Evolutionary conservation across 192 early-diverging fungal genomes (phyloP).

Genomic region (Entomortierella chlamydospora): DNA sequence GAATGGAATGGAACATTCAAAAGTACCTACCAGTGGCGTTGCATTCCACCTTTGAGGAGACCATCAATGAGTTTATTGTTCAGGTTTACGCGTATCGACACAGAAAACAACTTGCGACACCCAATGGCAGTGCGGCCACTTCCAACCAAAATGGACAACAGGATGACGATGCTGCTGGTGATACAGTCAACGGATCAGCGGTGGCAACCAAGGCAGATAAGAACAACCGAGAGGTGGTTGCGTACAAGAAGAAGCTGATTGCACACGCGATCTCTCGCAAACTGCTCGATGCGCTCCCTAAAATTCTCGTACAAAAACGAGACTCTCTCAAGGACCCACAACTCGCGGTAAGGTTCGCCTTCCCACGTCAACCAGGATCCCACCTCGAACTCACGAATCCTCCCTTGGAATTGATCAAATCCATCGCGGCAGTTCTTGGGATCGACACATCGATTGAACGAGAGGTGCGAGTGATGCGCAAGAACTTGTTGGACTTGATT

Average conservation of each 20-base stretch:
- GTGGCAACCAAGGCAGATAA: conserved; percentile 24
- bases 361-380: conserved; percentile 81
- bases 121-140: neutral
- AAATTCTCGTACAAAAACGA: conserved; percentile 60
- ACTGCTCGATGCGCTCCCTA: conserved; percentile 71
- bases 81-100: conserved; percentile 65
- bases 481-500: conserved; percentile 80
- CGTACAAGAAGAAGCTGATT: conserved; percentile 63
- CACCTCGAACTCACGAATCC: conserved; percentile 74
- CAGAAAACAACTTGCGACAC: conserved; percentile 34
- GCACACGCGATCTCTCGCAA: conserved; percentile 71
- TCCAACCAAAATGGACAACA: conserved; percentile 8
- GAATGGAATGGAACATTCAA: conserved; percentile 92
- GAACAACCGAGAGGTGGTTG: conserved; percentile 43
- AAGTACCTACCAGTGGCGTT: conserved; percentile 85
- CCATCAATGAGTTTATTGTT: conserved; percentile 80
- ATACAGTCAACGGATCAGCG: conserved; percentile 7
- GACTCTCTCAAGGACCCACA: conserved; percentile 56
- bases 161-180: conserved; percentile 9
- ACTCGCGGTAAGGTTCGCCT: conserved; percentile 59
- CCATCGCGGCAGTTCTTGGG: conserved; percentile 78
- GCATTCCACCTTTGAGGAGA: conserved; percentile 76
- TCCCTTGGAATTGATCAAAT: conserved; percentile 88
- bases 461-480: conserved; percentile 84
- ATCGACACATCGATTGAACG: conserved; percentile 79